Evolutionary conservation across 768 basidiomycete genomes (phyloP), one percentile per base, ranked within the genome.

Genomic region (Podaxis mareebaensis): DNA sequence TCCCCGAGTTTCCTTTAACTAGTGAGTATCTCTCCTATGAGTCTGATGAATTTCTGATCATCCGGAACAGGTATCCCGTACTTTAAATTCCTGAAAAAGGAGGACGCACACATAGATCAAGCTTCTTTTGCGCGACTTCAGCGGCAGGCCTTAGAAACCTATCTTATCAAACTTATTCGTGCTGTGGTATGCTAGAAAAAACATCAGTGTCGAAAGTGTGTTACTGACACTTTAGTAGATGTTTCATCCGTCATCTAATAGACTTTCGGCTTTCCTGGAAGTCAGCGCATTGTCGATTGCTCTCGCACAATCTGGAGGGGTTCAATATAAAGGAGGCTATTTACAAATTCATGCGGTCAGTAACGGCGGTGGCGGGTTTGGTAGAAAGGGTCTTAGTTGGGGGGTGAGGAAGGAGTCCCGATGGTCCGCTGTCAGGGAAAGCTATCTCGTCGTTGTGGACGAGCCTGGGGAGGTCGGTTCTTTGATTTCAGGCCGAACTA

Each of bases 351-450:
- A 88, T 64, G 73, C 81, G 1, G 76, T 76, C 36, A 81, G 83
- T 30, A 82, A 77, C 61, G 81, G 81, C 38, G 83, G 82, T 22
- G 75, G 78, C 2, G 83, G 81, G 0, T 89, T 90, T 64, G 87
- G 89, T 15, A 83, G 90, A 36, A 89, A 89, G 69, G 85, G 89
- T 13, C 77, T 81, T 0, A 77, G 81, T 15, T 84, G 89, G 79
- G 77, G 68, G 56, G 84, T 82, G 65, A 85, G 81, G 70, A 88
- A 86, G 67, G 83, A 88, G 61, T 83, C 84, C 40, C 85, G 89
- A 61, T 99, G 97, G 97, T 96, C 94, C 75, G 86, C 92, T 53
- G 86, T 99, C 12, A 83, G 96, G 7, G 96, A 99, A 67, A 92
- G 91, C 67, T 98, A 95, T 75, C 78, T 99, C 11, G 91, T 97